Percentiles rank a stretch among this genome's conserved stretches.
Conservation (phyloP, 1,139 yeast species). For the Suhomyces panamericanus region DNA sequence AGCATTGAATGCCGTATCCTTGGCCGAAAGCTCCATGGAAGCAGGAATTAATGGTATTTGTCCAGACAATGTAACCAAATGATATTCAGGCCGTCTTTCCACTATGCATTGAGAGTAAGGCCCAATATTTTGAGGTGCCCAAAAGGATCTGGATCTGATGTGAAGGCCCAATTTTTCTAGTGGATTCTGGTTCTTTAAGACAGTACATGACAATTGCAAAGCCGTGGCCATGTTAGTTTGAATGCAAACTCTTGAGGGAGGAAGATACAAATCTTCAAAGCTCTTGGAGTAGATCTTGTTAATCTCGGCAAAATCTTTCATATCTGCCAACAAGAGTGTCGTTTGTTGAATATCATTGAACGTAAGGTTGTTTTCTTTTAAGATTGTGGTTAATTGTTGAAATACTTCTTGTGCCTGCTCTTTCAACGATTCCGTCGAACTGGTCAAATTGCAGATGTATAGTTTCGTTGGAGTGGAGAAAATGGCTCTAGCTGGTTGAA, state of each 20-base stretch:
- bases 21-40: conserved; percentile 51
- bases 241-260: conserved; percentile 89
- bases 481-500: neutral
- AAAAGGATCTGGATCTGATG: conserved; percentile 86
- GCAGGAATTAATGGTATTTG: conserved; percentile 86
- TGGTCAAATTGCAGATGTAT: conserved; percentile 53
- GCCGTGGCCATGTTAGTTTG: conserved; percentile 51
- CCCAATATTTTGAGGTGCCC: conserved; percentile 99
- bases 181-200: conserved; percentile 28
- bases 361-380: conserved; percentile 28
- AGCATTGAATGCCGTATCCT: conserved; percentile 27
- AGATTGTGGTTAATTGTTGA: conserved; percentile 32
- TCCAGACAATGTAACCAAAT: conserved; percentile 74
- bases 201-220: conserved; percentile 62
- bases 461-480: conserved; percentile 26
- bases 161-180: conserved; percentile 66
- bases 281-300: conserved; percentile 57
- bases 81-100: conserved; percentile 36
- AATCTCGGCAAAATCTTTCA: conserved; percentile 60
- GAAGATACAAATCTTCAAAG: conserved; percentile 59
- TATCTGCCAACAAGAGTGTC: conserved; percentile 60
- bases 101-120: conserved; percentile 89
- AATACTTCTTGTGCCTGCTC: conserved; percentile 54
- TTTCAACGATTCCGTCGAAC: conserved; percentile 28
- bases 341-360: conserved; percentile 54